Conservation (phyloP, 2,329 filamentous ascomycete genomes). For the Purpureocillium lavendulum region DNA sequence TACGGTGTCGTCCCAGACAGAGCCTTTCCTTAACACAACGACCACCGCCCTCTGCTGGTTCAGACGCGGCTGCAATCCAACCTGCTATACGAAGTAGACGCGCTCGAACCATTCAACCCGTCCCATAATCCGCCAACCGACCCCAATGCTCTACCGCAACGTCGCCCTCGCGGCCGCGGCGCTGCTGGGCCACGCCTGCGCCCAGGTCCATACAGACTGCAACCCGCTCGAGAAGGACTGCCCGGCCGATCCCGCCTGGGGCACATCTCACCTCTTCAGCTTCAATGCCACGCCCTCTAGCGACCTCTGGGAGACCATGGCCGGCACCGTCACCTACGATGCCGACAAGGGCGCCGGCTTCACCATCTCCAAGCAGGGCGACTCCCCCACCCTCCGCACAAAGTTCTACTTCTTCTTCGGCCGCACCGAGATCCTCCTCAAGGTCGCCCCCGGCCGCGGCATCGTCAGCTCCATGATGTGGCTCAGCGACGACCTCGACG, state of each 20-base stretch:
- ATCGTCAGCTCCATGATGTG: constrained; percentile 79
- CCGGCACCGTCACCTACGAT: constrained; percentile 55
- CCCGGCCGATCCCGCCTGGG: constrained; percentile 62
- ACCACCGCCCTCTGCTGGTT: not conserved
- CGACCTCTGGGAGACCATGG: constrained; percentile 61
- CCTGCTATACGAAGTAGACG: too few species aligned
- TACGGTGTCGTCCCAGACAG: too few species aligned
- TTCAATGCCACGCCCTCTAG: constrained; percentile 55
- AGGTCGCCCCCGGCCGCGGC: constrained; percentile 65
- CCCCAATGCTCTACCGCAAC: not conserved
- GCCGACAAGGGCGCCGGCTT: constrained; percentile 59
- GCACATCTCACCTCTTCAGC: constrained; percentile 51
- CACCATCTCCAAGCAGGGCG: constrained; percentile 58
- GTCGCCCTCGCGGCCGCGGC: not conserved
- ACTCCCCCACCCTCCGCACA: constrained; percentile 71
- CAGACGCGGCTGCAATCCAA: not conserved
- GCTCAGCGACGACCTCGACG: constrained; percentile 75
- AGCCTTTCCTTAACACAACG: too few species aligned
- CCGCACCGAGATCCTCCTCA: constrained; percentile 68
- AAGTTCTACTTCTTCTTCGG: constrained; percentile 85
- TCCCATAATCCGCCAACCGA: too few species aligned
- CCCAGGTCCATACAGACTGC: constrained; percentile 72
- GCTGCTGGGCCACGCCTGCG: constrained; percentile 35
- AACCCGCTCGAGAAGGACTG: constrained; percentile 66
- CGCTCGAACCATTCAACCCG: too few species aligned